Evolutionary conservation across 768 basidiomycete genomes (phyloP).

Genomic region (Lactarius pseudohatsudake): DNA sequence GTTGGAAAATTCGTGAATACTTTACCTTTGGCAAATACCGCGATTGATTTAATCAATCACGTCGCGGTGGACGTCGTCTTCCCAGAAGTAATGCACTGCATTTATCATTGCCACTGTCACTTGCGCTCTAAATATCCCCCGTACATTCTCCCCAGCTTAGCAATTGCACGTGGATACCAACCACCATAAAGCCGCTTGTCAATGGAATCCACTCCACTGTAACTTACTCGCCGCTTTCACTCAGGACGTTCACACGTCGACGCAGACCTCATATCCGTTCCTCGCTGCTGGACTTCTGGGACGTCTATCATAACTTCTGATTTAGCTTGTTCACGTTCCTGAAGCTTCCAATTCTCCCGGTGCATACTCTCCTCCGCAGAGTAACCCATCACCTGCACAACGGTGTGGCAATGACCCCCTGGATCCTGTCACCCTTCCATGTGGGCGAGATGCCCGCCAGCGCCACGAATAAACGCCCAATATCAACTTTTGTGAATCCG

Average conservation of each 20-base stretch:
- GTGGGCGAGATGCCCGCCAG: background rate
- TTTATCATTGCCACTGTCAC: background rate
- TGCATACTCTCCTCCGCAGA: background rate
- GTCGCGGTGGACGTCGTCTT: background rate
- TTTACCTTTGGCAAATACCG: background rate
- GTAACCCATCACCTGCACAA: background rate
- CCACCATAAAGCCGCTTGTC: constrained; percentile 12
- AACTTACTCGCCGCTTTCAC: background rate
- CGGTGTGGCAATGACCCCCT: background rate
- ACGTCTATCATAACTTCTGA: background rate
- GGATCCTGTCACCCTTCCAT: background rate
- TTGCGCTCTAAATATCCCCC: background rate
- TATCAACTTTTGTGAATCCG: background rate
- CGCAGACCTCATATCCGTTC: background rate
- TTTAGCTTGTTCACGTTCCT: background rate
- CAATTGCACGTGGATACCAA: constrained; percentile 2
- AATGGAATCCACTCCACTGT: background rate
- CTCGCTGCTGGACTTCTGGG: background rate
- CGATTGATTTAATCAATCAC: background rate
- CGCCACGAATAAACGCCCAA: background rate
- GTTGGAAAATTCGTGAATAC: constrained; percentile 12
- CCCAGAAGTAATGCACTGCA: background rate
- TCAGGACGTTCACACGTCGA: constrained; percentile 3
- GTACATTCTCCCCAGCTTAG: background rate
- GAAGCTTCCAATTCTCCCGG: background rate